Percentiles rank a stretch among this genome's conserved stretches.
These are phyloP conservation scores for Cucurbita maxima DNA, from an alignment of 306 rosid species.

Conservation along the genomic window DNA sequence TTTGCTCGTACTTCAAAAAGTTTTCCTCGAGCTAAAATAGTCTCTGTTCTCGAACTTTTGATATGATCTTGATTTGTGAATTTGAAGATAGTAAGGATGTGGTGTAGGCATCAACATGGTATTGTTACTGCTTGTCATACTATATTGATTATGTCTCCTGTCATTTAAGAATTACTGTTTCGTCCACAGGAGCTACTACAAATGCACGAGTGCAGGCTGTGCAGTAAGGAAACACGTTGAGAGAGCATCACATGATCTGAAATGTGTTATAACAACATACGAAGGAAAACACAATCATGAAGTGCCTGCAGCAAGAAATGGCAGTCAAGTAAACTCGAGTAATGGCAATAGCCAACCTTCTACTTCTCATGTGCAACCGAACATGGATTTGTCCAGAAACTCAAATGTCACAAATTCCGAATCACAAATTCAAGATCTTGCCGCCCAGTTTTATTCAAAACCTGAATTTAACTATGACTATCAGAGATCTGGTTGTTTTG, in stretches of 20 bases:
- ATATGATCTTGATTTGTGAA: not conserved
- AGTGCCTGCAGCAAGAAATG: constrained; percentile 67
- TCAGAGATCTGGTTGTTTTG: constrained; percentile 29
- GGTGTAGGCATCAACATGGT: not conserved
- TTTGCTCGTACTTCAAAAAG: not conserved
- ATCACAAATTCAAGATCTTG: constrained; percentile 31
- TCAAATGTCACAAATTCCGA: constrained; percentile 20
- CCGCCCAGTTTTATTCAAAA: constrained; percentile 47
- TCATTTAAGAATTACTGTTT: not conserved
- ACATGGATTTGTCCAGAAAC: constrained; percentile 26
- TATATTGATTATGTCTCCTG: not conserved
- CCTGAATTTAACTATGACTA: constrained; percentile 39
- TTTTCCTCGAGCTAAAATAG: not conserved
- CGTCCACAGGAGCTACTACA: constrained; percentile 74
- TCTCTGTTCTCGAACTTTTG: not conserved
- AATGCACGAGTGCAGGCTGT: constrained; percentile 86
- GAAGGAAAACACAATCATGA: constrained; percentile 86
- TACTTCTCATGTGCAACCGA: constrained; percentile 25
- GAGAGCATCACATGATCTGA: constrained; percentile 70
- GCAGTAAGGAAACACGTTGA: constrained; percentile 79
- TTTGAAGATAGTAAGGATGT: not conserved
- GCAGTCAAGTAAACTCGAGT: constrained; percentile 32
- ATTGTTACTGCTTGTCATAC: not conserved
- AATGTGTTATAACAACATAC: constrained; percentile 58
- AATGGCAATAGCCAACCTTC: constrained; percentile 16